Evolutionary conservation across 805 yeast genomes (phyloP), one percentile per base, ranked within the genome.

Genomic region (Novakomyces olei): DNA sequence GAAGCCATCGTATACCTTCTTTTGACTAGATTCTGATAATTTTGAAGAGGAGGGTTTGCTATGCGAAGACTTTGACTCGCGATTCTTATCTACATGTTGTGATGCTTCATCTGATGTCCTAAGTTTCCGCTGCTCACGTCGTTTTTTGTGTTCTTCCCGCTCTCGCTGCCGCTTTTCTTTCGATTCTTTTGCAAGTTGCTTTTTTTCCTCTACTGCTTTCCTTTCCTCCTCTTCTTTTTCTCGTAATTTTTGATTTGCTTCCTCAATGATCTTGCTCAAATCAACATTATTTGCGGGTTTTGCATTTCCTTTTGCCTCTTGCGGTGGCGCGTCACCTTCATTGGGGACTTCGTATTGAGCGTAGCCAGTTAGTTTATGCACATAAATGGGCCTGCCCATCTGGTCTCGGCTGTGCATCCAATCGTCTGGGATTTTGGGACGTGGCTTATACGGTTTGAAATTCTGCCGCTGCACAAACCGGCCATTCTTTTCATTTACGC

Each of bases 241-340:
- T 16, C 41, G 51, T 14, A 43, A 36, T 32, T 40, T 39, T 34
- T 42, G 39, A 41, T 32, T 44, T 2, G 53, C 68, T 28, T 53
- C 54, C 16, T 53, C 58, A 22, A 63, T 60, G 30, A 61, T 57
- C 24, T 44, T 47, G 32, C 49, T 50, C 18, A 60, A 41, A 40
- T 45, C 45, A 4, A 33, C 33, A 28, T 46, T 41, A 15, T 36
- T 25, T 5, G 27, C 27, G 15, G 26, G 30, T 22, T 16, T 24
- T 25, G 36, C 22, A 19, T 30, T 12, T 15, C 31, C 26, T 2
- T 33, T 26, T 12, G 38, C 30, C 43, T 46, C 22, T 39, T 35
- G 27, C 47, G 44, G 32, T 29, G 37, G 37, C 10, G 38, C 34
- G 3, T 36, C 71, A 83, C 85, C 73, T 32, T 61, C 61, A 1